These are phyloP conservation scores for Thraustochytrium sp. DNA, from an alignment of 352 stramenopile species.

Conservation along the genomic window DNA sequence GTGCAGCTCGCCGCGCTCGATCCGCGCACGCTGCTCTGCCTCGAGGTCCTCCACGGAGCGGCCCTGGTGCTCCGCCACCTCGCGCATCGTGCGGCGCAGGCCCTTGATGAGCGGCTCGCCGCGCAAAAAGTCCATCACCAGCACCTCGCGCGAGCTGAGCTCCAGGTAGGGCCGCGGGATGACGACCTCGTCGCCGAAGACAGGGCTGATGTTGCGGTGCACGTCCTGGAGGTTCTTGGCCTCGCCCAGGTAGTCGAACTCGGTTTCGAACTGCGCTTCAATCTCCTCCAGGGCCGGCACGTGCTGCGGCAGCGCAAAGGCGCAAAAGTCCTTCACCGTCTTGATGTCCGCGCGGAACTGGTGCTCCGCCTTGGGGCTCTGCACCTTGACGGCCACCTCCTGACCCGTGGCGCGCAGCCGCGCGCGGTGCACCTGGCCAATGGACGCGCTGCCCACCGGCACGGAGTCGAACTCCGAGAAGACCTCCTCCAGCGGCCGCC, in stretches of 20 bases:
- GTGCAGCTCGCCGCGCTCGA: slow-evolving; percentile 50
- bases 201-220: slow-evolving; percentile 69
- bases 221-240: slow-evolving; percentile 78
- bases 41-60: slow-evolving; percentile 75
- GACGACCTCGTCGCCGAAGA: slow-evolving; percentile 52
- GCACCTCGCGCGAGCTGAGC: slow-evolving; percentile 82
- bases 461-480: slow-evolving; percentile 51
- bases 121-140: slow-evolving; percentile 89
- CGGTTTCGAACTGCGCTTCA: slow-evolving; percentile 94
- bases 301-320: slow-evolving; percentile 87
- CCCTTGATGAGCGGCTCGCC: slow-evolving; percentile 73
- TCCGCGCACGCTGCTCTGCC: slow-evolving; percentile 60
- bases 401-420: not conserved
- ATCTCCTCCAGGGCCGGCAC: slow-evolving; percentile 86
- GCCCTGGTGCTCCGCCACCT: slow-evolving; percentile 71
- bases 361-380: slow-evolving; percentile 84
- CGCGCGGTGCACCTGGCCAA: slow-evolving; percentile 52
- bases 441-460: slow-evolving; percentile 54
- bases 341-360: slow-evolving; percentile 91
- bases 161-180: slow-evolving; percentile 76
- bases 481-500: slow-evolving; percentile 45
- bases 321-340: slow-evolving; percentile 90
- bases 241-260: slow-evolving; percentile 92
- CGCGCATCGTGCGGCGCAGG: slow-evolving; percentile 80
- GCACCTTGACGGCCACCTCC: slow-evolving; percentile 75